Evolutionary conservation across 805 yeast species (phyloP), one percentile per base, ranked within the genome.

Genomic region (Torulaspora gathmanii): DNA sequence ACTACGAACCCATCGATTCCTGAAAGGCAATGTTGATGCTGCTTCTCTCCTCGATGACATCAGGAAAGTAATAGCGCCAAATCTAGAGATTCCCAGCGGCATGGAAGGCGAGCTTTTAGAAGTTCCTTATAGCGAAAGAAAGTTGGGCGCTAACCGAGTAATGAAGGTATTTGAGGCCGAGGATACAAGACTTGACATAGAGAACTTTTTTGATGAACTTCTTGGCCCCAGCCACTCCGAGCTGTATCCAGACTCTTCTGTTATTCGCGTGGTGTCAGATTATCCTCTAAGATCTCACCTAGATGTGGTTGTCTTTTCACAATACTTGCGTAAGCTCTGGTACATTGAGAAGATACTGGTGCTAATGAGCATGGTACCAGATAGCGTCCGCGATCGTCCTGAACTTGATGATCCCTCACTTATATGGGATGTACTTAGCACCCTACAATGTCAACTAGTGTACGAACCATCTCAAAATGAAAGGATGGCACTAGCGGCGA

Each of bases 1-100:
- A 5, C 33, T 45, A 22, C 35, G 19, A 37, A 37, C 29, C 10
- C 44, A 45, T 25, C 25, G 40, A 34, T 33, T 37, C n/a, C 35
- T 43, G 34, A 37, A 37, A 15, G 42, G 33, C 9, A 37, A 43
- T 25, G 25, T 33, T 36, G 35, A 37, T 17, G 28, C 40, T 27
- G 42, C 7, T 8, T 13, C 20, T 3, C 20, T 40, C n/a, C 33
- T 29, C 19, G 39, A 37, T 13, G 20, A 30, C 2, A 33, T 43
- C 6, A 33, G 40, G 13, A 37, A 37, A 19, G 40, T 15, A 17
- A 37, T 37, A 9, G 42, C 42, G 16, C 35, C 42, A 13, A 26
- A 19, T 15, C 30, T 43, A 6, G 29, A 27, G 19, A 31, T 43
- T 31, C 46, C 38, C 17, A 33, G n/a, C 27, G 34, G 31, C 41